Evolutionary conservation across 257 asterid species (phyloP).

Genomic region (Petunia secreta): DNA sequence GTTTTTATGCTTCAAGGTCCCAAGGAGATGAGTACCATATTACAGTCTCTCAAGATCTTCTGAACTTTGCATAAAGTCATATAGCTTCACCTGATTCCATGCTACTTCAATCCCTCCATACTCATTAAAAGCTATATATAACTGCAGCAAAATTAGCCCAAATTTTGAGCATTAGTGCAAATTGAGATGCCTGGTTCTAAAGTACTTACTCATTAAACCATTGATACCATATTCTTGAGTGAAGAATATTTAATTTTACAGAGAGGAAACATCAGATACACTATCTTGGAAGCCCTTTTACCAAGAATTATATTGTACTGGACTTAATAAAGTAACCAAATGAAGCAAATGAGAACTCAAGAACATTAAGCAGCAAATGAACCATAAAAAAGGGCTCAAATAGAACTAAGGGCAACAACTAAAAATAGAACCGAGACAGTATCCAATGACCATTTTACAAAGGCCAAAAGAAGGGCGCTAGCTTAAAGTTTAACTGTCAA

Average conservation of each 20-base stretch:
- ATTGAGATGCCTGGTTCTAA: conserved; percentile 9
- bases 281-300: conserved; percentile 92
- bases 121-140: conserved; percentile 90
- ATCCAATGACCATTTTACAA: too few species aligned
- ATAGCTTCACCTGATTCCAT: conserved; percentile 94
- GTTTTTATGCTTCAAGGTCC: conserved; percentile 77
- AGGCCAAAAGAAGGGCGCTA: too few species aligned
- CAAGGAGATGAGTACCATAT: conserved; percentile 87
- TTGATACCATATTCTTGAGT: neutral
- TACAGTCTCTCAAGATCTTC: conserved; percentile 94
- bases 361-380: neutral
- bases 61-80: conserved; percentile 78
- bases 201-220: neutral
- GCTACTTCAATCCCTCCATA: conserved; percentile 98
- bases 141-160: conserved; percentile 44
- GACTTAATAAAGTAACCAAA: conserved; percentile 31
- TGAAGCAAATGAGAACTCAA: neutral
- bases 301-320: conserved; percentile 98
- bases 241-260: conserved; percentile 29
- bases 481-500: too few species aligned
- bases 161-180: neutral
- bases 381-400: neutral
- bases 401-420: too few species aligned
- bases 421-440: too few species aligned
- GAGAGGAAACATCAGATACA: conserved; percentile 55